These are phyloP conservation scores for Aspergillus sp. DNA, from an alignment of 2,329 filamentous ascomycete species.

Conservation along the genomic window DNA sequence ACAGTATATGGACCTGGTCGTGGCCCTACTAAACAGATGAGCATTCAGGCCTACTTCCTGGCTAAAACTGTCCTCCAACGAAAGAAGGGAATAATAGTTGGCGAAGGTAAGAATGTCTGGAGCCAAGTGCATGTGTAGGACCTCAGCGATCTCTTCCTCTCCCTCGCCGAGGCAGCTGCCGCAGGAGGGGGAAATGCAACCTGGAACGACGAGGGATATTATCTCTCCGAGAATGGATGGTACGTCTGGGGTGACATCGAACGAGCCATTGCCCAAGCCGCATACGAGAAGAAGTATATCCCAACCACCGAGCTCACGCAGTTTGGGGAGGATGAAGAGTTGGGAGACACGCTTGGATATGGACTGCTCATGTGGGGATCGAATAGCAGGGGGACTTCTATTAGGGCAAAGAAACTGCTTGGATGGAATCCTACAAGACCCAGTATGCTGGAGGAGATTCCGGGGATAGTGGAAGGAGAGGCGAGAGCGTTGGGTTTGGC, in stretches of 20 bases:
- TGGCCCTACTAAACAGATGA: constrained; percentile 21
- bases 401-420: constrained; percentile 17
- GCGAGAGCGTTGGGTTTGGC: constrained; percentile 20
- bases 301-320: constrained; percentile 26
- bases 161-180: constrained; percentile 20
- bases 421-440: constrained; percentile 24
- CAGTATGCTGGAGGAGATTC: constrained; percentile 46
- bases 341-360: constrained; percentile 35
- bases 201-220: constrained; percentile 35
- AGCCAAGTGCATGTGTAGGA: constrained; percentile 24
- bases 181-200: constrained; percentile 18
- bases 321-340: constrained; percentile 8
- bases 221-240: constrained; percentile 32
- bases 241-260: constrained; percentile 21
- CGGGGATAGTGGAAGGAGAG: constrained; percentile 44
- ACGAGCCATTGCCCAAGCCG: constrained; percentile 28
- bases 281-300: constrained; percentile 46
- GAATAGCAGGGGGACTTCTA: constrained; percentile 17
- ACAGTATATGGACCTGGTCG: constrained; percentile 25
- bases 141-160: constrained; percentile 19
- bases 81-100: constrained; percentile 22
- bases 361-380: constrained; percentile 13
- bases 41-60: constrained; percentile 30
- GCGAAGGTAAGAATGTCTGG: constrained; percentile 19
- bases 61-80: constrained; percentile 20